Evolutionary conservation across 192 early-diverging fungal species (phyloP), one percentile per base, ranked within the genome.

Genomic region (Umbelopsis vinacea): DNA sequence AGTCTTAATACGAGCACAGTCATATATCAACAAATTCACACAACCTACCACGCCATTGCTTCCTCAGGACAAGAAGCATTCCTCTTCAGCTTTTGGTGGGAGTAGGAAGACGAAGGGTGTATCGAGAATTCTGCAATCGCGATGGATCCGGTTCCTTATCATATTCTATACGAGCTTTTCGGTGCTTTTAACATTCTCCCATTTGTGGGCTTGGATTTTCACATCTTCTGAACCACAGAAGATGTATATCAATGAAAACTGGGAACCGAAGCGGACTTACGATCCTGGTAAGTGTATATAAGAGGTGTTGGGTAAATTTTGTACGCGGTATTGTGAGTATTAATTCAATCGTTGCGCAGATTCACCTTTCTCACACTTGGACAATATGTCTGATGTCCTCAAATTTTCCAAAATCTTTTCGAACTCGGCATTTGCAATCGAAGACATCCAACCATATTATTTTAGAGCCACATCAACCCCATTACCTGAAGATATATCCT

Each of bases 401-500:
- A 77, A 74, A 38, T 74, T 81, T 52, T 69, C 72, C 67, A 81
- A 81, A 46, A n/a, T 77, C 4, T 74, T 81, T 55, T 67, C 71
- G 55, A 81, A 74, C 46, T 68, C 75, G 4, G 29, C 68, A 23
- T 71, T 71, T 48, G 48, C 75, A 33, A 63, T 75, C 7, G 70
- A 74, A 46, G 23, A 50, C 29, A 57, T 81, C 8, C 48, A 77
- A 69, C 79, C 76, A 22, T 76, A 71, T 45, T 81, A 76, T 72
- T 63, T 81, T 5, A 74, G 57, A 46, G 63, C 79, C 19, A 37
- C 66, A 4, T 55, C 72, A 4, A 78, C 63, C 22, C 87, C 85
- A 22, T 60, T 68, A 5, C 54, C 50, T 19, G 76, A 85, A 15
- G 83, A 86, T 45, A 79, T 88, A 21, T 79, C 87, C 1, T 68